Conservation (phyloP, 306 rosid species). For the Hippophae gyantsensis region DNA sequence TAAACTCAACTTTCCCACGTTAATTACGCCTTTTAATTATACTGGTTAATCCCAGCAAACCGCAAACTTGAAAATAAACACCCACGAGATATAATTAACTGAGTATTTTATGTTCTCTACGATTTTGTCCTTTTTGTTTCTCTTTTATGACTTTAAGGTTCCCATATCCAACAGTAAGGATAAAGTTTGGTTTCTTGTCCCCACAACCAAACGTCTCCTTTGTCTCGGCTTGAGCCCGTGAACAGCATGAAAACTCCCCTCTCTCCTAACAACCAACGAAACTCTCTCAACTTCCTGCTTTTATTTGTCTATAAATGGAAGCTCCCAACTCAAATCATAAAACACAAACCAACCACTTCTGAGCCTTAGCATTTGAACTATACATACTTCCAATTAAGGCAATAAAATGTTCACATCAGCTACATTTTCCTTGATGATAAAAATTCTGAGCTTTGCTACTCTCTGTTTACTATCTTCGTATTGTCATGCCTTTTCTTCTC, state of each 20-base stretch:
- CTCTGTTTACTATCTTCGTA: slow-evolving; percentile 18
- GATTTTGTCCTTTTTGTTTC: slow-evolving; percentile 2
- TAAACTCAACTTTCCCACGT: slow-evolving; percentile 18
- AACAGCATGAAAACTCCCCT: slow-evolving; percentile 16
- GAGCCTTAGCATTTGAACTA: neutral
- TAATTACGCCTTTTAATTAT: slow-evolving; percentile 20
- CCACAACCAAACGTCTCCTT: slow-evolving; percentile 24
- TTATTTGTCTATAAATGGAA: slow-evolving; percentile 26
- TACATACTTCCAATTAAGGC: neutral
- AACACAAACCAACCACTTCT: neutral
- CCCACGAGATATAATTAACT: neutral
- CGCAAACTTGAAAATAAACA: neutral
- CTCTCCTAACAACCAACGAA: slow-evolving; percentile 25
- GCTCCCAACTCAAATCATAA: neutral
- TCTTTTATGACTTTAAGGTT: slow-evolving; percentile 2
- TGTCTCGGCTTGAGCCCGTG: slow-evolving; percentile 61
- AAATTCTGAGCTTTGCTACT: slow-evolving; percentile 20
- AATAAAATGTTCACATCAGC: slow-evolving; percentile 22
- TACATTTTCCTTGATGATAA: slow-evolving; percentile 16
- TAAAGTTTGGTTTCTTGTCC: slow-evolving; percentile 9
- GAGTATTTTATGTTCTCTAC: neutral
- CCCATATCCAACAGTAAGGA: slow-evolving; percentile 16
- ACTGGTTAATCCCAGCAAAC: slow-evolving; percentile 4
- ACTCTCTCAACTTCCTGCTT: slow-evolving; percentile 31
- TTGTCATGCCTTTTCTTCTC: slow-evolving; percentile 44